These are phyloP conservation scores for Spatholobus suberectus DNA, from an alignment of 306 rosid species.

Conservation along the genomic window DNA sequence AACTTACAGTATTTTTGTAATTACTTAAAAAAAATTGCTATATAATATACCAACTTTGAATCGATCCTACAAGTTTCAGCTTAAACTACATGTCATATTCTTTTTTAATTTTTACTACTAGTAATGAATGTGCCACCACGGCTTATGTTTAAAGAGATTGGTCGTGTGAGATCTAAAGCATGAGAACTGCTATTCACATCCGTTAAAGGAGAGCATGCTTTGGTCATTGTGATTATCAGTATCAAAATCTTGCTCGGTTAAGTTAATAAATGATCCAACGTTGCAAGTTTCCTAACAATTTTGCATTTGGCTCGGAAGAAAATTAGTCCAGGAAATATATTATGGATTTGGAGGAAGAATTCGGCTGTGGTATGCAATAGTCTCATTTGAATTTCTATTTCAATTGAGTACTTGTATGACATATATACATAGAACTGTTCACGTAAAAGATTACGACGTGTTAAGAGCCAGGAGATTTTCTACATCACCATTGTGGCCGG, in stretches of 20 bases:
- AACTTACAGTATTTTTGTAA: not conserved
- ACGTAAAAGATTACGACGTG: slow-evolving; percentile 3
- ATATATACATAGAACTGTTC: slow-evolving; percentile 20
- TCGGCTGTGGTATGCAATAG: not conserved
- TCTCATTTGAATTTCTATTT: slow-evolving; percentile 1
- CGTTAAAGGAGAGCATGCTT: not conserved
- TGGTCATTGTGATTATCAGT: not conserved
- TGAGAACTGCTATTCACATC: not conserved
- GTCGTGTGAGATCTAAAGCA: not conserved
- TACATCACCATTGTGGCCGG: slow-evolving; percentile 87
- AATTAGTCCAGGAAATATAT: not conserved
- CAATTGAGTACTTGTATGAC: not conserved
- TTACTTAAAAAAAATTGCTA: not conserved
- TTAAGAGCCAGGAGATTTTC: slow-evolving; percentile 22
- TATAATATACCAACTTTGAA: not conserved
- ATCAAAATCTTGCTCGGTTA: not conserved
- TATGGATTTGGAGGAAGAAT: not conserved
- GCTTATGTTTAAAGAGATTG: not conserved
- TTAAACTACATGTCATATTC: not conserved
- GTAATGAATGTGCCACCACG: not conserved
- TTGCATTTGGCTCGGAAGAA: not conserved
- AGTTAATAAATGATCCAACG: not conserved
- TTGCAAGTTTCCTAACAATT: not conserved
- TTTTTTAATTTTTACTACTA: not conserved
- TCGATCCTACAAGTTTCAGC: not conserved